Evolutionary conservation across 2,329 filamentous ascomycete species (phyloP).

Genomic region (Biscogniauxia marginata): DNA sequence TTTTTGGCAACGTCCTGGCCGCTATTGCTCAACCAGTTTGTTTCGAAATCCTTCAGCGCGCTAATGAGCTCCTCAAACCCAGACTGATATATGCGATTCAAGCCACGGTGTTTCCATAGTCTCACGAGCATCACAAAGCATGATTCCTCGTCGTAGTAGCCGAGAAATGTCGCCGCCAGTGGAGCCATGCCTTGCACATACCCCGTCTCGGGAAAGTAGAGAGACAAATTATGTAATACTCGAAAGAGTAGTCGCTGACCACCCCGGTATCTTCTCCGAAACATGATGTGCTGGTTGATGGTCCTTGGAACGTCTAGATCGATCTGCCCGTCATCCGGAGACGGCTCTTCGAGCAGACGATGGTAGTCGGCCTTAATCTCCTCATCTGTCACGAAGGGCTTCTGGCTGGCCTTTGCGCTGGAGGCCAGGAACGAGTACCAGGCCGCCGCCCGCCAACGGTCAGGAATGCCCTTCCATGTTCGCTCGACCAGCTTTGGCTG

Average conservation of each 20-base stretch:
- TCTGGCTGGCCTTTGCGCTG: slow-evolving; percentile 65
- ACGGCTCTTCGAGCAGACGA: slow-evolving; percentile 69
- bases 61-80: slow-evolving; percentile 87
- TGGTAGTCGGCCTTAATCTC: slow-evolving; percentile 72
- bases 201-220: slow-evolving; percentile 87
- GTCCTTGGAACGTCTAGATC: slow-evolving; percentile 95
- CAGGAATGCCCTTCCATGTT: slow-evolving; percentile 97
- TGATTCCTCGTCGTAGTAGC: slow-evolving; percentile 94
- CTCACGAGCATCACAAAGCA: slow-evolving; percentile 96
- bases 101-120: slow-evolving; percentile 83
- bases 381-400: slow-evolving; percentile 62
- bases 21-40: slow-evolving; percentile 71
- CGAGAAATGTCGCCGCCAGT: slow-evolving; percentile 85
- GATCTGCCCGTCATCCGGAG: slow-evolving; percentile 92
- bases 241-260: slow-evolving; percentile 90
- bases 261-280: slow-evolving; percentile 84
- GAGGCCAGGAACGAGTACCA: slow-evolving; percentile 91
- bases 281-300: slow-evolving; percentile 97
- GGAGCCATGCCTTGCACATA: slow-evolving; percentile 99
- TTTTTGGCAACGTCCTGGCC: slow-evolving; percentile 70
- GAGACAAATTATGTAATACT: slow-evolving; percentile 84
- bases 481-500: slow-evolving; percentile 85
- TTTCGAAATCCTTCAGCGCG: slow-evolving; percentile 81
- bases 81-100: slow-evolving; percentile 78
- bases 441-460: slow-evolving; percentile 87